phyloP scores from a whole-genome alignment of 2,329 filamentous ascomycete species.

The Orbilia quercus region DNA sequence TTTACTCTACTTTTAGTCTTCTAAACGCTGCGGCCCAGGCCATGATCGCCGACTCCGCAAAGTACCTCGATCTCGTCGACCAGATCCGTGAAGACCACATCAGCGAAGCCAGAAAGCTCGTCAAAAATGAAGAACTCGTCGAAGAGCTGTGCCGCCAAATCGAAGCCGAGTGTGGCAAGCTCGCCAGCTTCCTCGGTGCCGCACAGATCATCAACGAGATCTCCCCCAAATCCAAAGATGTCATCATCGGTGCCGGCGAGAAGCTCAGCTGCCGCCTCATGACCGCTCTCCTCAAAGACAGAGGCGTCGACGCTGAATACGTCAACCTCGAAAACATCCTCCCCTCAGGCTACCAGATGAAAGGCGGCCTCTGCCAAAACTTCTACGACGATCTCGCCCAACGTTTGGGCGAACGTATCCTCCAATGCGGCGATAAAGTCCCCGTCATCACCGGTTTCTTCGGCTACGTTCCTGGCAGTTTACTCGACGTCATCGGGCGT shows the following conservation, averaged over 20 bases:
- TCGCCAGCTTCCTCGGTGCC: conserved; percentile 78
- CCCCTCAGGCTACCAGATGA: conserved; percentile 70
- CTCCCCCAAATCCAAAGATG: conserved; percentile 81
- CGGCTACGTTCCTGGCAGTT: conserved; percentile 87
- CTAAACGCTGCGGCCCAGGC: conserved; percentile 67
- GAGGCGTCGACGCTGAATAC: conserved; percentile 84
- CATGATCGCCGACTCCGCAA: conserved; percentile 64
- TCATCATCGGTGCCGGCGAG: conserved; percentile 93
- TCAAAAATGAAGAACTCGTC: conserved; percentile 70
- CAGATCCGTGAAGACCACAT: conserved; percentile 86
- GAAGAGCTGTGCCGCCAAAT: conserved; percentile 74
- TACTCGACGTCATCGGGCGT: conserved; percentile 90
- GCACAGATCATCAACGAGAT: conserved; percentile 74
- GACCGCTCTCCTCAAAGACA: conserved; percentile 82
- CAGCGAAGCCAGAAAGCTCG: conserved; percentile 73
- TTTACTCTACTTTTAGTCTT: conserved; percentile 61
- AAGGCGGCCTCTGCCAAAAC: conserved; percentile 70
- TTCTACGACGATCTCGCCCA: conserved; percentile 77
- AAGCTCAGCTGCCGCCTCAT: conserved; percentile 95
- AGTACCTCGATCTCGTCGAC: conserved; percentile 72
- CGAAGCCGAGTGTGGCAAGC: conserved; percentile 80
- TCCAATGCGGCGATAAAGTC: conserved; percentile 74
- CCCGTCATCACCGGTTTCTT: conserved; percentile 88
- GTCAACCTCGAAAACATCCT: conserved; percentile 88
- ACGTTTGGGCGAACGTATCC: conserved; percentile 73